phyloP scores from a whole-genome alignment of 2,329 filamentous ascomycete species.

The Paecilomyces formosus region DNA sequence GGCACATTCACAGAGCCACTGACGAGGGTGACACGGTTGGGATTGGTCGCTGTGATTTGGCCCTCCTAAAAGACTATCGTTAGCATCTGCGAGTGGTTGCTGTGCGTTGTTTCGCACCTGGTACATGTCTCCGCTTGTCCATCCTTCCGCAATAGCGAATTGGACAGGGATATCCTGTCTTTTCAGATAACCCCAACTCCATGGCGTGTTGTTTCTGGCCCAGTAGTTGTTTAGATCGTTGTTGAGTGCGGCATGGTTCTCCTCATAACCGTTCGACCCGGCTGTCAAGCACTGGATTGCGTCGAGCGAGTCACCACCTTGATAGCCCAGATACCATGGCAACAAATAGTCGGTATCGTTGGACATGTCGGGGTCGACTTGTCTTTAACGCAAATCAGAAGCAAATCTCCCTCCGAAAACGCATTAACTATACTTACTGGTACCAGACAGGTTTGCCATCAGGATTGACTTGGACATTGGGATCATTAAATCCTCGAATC shows the following conservation, averaged over 20 bases:
- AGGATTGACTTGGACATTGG: conserved; percentile 46
- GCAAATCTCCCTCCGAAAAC: neutral
- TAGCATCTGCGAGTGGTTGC: neutral
- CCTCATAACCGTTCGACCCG: conserved; percentile 45
- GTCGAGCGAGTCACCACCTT: conserved; percentile 42
- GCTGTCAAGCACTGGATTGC: conserved; percentile 50
- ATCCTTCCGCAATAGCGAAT: conserved; percentile 48
- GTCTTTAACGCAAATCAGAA: conserved; percentile 13
- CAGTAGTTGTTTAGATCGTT: conserved; percentile 46
- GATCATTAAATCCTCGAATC: conserved; percentile 49
- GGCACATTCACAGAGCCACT: conserved; percentile 47
- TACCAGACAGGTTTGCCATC: conserved; percentile 40
- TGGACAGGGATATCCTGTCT: conserved; percentile 49
- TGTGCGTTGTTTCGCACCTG: conserved; percentile 22
- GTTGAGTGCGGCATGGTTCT: conserved; percentile 48
- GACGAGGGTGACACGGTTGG: conserved; percentile 46
- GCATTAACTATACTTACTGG: conserved; percentile 30
- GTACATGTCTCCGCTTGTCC: conserved; percentile 52
- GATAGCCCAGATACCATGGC: conserved; percentile 51
- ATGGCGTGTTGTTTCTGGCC: conserved; percentile 48
- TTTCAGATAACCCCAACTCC: conserved; percentile 46
- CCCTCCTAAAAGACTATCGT: conserved; percentile 29
- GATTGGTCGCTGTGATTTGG: conserved; percentile 46
- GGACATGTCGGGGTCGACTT: conserved; percentile 32
- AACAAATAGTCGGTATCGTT: conserved; percentile 38